Base-by-base conservation (phyloP, 306 rosid genomes). In the Hippophae gyantsensis region DNA sequence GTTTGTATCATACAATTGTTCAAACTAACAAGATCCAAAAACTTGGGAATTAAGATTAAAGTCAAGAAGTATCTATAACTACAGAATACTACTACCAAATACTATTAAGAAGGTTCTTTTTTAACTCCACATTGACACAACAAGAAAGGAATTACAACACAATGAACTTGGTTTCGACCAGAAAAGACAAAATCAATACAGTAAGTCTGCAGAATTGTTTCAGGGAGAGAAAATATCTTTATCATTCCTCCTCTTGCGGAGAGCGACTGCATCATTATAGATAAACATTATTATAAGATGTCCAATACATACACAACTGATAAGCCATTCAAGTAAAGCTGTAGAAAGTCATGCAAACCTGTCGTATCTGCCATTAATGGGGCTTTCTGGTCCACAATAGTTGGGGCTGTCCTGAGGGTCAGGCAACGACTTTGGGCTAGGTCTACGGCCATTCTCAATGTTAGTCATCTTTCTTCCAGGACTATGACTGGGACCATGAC, bases 211-310 rank as follows among this genome's bases (percentile, higher is more conserved):
- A 61, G 41, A 48, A 52, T 57, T 51, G 74, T 53, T 8, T 55
- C 62, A 52, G 46, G 53, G 48, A 18, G 23, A 65, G 59, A 60
- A 72, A 47, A 32, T 48, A 54, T 63, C 38, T 32, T 2, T 2
- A 32, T 32, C 94, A 88, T 69, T 88, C 87, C 67, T 87, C 93
- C 12, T 85, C 93, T 27, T 81, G 84, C 27, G 89, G 96, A 3
- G 96, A 88, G 6, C 76, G 89, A 69, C 96, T 88, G 89, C 76
- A 63, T 69, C 40, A 48, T 5, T 46, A 76, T 61, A 43, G 52
- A 45, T 58, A 50, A 42, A 52, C 42, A 52, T 18, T 7, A 58
- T 13, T 32, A 32, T 32, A 32, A 32, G 38, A 32, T 32, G 38
- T 32, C 38, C 38, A 32, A 32, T 32, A 32, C 38, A 32, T 32